Conservation (phyloP, 305 asterid genomes). For the Rubia balearica region DNA sequence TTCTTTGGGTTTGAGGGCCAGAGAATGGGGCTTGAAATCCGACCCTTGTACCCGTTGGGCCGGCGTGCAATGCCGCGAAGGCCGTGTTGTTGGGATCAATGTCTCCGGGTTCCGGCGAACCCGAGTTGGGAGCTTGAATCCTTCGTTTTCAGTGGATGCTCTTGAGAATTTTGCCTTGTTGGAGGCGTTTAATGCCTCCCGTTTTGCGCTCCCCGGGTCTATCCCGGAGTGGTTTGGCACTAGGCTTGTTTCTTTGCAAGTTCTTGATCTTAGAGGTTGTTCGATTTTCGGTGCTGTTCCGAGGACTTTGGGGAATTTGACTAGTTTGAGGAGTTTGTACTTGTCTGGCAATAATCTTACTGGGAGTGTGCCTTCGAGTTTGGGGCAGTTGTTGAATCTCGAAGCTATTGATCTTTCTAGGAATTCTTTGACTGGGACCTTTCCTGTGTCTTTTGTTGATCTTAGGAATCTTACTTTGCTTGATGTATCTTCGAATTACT, state of each 20-base stretch:
- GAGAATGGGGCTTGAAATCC: constrained; percentile 49
- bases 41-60: constrained; percentile 51
- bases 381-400: constrained; percentile 45
- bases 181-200: constrained; percentile 64
- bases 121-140: constrained; percentile 36
- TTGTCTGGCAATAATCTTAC: constrained; percentile 49
- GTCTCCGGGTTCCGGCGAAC: constrained; percentile 50
- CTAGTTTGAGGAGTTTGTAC: constrained; percentile 43
- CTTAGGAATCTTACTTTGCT: constrained; percentile 49
- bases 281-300: constrained; percentile 50
- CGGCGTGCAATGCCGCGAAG: constrained; percentile 40
- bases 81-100: constrained; percentile 40
- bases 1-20: constrained; percentile 50
- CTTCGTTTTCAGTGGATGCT: constrained; percentile 48
- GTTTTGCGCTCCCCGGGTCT: constrained; percentile 53
- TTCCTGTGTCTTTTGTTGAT: constrained; percentile 32
- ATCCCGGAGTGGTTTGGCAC: constrained; percentile 77
- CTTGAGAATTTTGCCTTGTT: constrained; percentile 61
- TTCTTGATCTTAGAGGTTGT: constrained; percentile 75
- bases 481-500: constrained; percentile 53
- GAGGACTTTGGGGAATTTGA: constrained; percentile 51
- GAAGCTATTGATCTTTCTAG: constrained; percentile 63
- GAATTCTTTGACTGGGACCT: constrained; percentile 47
- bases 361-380: constrained; percentile 57
- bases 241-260: constrained; percentile 37